Evolutionary conservation across 2,329 filamentous ascomycete species (phyloP).

Genomic region (Sclerotinia sclerotiorum): DNA sequence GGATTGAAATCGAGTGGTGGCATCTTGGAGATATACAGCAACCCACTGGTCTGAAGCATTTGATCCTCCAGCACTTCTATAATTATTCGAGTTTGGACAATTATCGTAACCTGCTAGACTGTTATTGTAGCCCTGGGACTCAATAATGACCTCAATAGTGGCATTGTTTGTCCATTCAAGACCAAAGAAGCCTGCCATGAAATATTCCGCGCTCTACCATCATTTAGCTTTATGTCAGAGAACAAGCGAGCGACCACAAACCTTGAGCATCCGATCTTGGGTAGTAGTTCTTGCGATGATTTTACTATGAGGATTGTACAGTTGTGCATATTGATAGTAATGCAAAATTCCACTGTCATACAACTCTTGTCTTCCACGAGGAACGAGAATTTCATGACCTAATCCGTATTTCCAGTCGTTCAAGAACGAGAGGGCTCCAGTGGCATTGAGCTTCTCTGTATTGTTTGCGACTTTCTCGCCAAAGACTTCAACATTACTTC

Average conservation of each 20-base stretch:
- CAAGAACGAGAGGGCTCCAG: constrained; percentile 62
- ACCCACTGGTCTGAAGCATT: constrained; percentile 61
- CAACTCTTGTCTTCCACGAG: constrained; percentile 70
- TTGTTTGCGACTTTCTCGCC: constrained; percentile 58
- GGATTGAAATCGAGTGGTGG: constrained; percentile 58
- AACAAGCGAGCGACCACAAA: constrained; percentile 41
- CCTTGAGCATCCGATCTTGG: constrained; percentile 73
- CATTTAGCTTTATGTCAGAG: constrained; percentile 5
- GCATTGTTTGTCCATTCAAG: constrained; percentile 71
- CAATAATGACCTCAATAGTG: constrained; percentile 71
- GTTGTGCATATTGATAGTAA: constrained; percentile 55
- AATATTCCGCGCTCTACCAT: constrained; percentile 62
- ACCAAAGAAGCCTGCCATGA: constrained; percentile 76
- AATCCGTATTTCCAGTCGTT: constrained; percentile 68
- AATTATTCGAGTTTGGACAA: constrained; percentile 60
- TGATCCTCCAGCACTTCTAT: constrained; percentile 49
- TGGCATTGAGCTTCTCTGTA: constrained; percentile 54
- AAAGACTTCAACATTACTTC: constrained; percentile 54
- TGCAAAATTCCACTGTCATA: constrained; percentile 70
- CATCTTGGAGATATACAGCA: constrained; percentile 62
- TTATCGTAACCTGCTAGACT: constrained; percentile 66
- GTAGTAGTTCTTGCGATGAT: constrained; percentile 73
- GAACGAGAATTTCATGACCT: constrained; percentile 69
- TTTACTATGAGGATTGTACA: constrained; percentile 72
- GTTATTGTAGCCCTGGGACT: constrained; percentile 64